Evolutionary conservation across 139 green algal genomes (phyloP), one percentile per base, ranked within the genome.

Genomic region (Chlamydomonas asymmetrica): DNA sequence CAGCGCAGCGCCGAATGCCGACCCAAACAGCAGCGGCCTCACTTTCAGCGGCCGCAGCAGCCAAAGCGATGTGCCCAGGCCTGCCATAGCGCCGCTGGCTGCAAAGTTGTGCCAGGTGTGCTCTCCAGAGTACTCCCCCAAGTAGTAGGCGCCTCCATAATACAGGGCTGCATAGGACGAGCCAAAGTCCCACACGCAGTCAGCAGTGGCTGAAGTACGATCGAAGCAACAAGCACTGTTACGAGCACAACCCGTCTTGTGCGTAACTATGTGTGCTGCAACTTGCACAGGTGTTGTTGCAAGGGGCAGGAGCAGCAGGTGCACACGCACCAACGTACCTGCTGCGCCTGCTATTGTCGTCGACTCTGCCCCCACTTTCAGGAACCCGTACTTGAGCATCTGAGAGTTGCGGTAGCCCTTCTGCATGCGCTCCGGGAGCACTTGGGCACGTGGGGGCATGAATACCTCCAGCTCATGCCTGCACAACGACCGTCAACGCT

Each of bases 391-490:
- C 65, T 80, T 84, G 43, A 84, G 62, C 64, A 79, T 80, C 52
- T 85, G 73, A 7, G 56, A 71, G 57, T 82, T 79, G 34, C 70
- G 56, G 74, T 85, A 85, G 1, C 80, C 80, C 22, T 62, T 45
- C 31, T 57, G 80, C 67, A 85, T 76, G 18, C 22, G 57, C 31
- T 66, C 45, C 2, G 80, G 80, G 25, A 85, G 59, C 23, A 85
- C 68, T n/a, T 82, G 70, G 29, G 80, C 73, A 18, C 80, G 69
- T 10, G 80, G 80, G 0, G 80, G 80, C 45, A 85, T 68, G 57
- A 85, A 85, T 2, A 85, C 80, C 69, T 85, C 80, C 49, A 85
- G 70, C 75, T 85, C 70, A 37, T 80, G 70, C 65, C 80, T 85
- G 65, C 9, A n/a, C n/a, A n/a, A n/a, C n/a, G n/a, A n/a, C n/a